A percentile compares a stretch with the other conserved stretches of the same genome.
Evolutionary conservation across 208 protist genomes (phyloP).

Genomic region (Acanthamoeba triangularis): DNA sequence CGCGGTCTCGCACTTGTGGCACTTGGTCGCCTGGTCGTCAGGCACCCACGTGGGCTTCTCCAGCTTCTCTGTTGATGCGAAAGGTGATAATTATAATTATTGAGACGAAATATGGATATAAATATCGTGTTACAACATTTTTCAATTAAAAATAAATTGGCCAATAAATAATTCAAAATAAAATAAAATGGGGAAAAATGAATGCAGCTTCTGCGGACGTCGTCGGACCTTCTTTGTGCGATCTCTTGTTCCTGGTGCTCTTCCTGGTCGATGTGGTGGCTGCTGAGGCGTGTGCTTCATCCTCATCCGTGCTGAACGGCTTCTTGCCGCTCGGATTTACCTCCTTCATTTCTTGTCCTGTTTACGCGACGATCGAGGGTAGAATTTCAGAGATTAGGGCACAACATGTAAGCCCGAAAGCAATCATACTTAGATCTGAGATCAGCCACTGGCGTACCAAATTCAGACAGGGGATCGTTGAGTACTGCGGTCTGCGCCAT

Average conservation of each 20-base stretch:
- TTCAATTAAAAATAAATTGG: background rate
- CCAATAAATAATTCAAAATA: background rate
- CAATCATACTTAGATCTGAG: too few relatives aligned
- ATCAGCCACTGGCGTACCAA: too few relatives aligned
- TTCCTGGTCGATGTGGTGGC: background rate
- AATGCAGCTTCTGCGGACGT: background rate
- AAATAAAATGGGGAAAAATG: too few relatives aligned
- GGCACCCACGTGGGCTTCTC: slow-evolving; percentile 1
- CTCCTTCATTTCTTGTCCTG: slow-evolving; percentile 52
- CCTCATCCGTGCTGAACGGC: background rate
- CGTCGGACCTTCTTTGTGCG: background rate
- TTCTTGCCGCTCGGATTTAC: background rate
- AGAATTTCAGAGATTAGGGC: too few relatives aligned
- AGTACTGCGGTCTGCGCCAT: too few relatives aligned
- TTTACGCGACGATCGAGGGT: background rate
- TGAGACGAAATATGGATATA: too few relatives aligned
- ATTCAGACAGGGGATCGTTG: too few relatives aligned
- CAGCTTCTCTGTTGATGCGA: background rate
- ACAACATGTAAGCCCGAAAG: too few relatives aligned
- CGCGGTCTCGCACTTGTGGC: slow-evolving; percentile 15
- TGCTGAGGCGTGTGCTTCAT: background rate
- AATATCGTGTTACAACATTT: too few relatives aligned
- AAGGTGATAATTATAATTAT: background rate
- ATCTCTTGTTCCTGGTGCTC: background rate
- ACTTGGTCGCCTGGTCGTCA: slow-evolving; percentile 11